phyloP scores from a whole-genome alignment of 192 early-diverging fungal genomes.

The Gryganskiella cystojenkinii region DNA sequence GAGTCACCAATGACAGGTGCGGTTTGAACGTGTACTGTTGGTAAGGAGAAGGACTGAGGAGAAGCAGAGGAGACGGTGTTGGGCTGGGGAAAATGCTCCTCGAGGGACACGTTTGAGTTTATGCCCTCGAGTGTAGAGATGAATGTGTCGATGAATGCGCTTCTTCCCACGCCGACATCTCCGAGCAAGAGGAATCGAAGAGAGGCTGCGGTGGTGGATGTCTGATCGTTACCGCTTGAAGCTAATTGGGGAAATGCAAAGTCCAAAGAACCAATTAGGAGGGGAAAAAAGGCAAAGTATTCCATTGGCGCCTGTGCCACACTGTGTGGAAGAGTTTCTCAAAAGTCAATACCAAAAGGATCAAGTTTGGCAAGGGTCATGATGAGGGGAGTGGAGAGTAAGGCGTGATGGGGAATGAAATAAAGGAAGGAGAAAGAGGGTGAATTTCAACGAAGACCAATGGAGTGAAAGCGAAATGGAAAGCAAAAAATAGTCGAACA shows the following conservation, averaged over 20 bases:
- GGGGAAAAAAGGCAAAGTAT: too few species aligned
- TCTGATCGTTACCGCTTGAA: background rate
- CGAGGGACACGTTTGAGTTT: slow-evolving; percentile 12
- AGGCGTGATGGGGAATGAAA: background rate
- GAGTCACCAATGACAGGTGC: slow-evolving; percentile 6
- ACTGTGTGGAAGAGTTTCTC: too few species aligned
- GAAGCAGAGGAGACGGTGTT: background rate
- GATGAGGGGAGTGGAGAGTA: background rate
- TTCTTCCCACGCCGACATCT: slow-evolving; percentile 45
- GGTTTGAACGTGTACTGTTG: slow-evolving; percentile 10
- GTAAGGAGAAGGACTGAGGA: background rate
- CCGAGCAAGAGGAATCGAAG: slow-evolving; percentile 42
- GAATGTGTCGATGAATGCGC: slow-evolving; percentile 37
- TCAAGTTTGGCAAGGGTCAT: background rate
- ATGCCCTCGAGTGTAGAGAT: slow-evolving; percentile 28
- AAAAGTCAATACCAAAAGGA: background rate
- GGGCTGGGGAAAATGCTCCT: slow-evolving; percentile 13
- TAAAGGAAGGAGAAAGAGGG: background rate
- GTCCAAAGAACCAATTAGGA: too few species aligned
- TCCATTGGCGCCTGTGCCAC: too few species aligned
- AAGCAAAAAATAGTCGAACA: background rate
- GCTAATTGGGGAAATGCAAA: too few species aligned
- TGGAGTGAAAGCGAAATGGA: background rate
- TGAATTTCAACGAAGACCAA: background rate
- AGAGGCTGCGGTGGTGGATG: slow-evolving; percentile 6